phyloP scores from a whole-genome alignment of 2,329 filamentous ascomycete genomes.

The Fusarium scirpi region DNA sequence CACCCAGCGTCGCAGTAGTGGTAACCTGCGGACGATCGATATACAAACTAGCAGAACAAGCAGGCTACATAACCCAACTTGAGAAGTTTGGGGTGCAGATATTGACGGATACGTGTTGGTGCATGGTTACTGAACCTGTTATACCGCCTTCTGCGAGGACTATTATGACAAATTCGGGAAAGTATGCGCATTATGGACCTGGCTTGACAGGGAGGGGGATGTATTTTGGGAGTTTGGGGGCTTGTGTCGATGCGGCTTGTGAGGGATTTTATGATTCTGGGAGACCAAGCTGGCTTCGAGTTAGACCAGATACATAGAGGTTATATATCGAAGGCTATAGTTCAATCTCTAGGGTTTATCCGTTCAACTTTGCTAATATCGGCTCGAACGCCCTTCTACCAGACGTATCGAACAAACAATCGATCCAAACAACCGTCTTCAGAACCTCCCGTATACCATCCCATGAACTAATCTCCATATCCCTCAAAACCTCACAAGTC shows the following conservation, averaged over 20 bases:
- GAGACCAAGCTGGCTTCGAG: slow-evolving; percentile 15
- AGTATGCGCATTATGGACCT: slow-evolving; percentile 38
- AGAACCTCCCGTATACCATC: slow-evolving; percentile 1
- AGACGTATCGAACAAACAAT: slow-evolving; percentile 12
- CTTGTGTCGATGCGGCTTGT: slow-evolving; percentile 44
- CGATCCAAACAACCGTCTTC: slow-evolving; percentile 35
- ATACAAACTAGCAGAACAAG: slow-evolving; percentile 34
- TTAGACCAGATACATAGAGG: not conserved
- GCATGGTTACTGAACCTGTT: slow-evolving; percentile 29
- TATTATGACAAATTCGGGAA: slow-evolving; percentile 39
- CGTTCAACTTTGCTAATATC: not conserved
- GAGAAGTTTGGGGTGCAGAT: slow-evolving; percentile 25
- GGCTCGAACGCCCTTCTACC: not conserved
- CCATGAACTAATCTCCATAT: slow-evolving; percentile 14
- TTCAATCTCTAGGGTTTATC: not conserved
- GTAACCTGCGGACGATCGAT: slow-evolving; percentile 25
- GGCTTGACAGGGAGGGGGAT: slow-evolving; percentile 35
- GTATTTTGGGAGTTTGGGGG: slow-evolving; percentile 43
- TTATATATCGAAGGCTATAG: not conserved
- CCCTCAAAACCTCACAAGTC: not conserved
- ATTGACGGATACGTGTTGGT: slow-evolving; percentile 36
- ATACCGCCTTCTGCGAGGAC: slow-evolving; percentile 11
- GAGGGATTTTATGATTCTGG: slow-evolving; percentile 1
- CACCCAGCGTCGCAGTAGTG: not conserved
- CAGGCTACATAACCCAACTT: slow-evolving; percentile 8